Base-by-base conservation (phyloP, 1,139 yeast genomes). In the Insectozyma bohioensis region DNA sequence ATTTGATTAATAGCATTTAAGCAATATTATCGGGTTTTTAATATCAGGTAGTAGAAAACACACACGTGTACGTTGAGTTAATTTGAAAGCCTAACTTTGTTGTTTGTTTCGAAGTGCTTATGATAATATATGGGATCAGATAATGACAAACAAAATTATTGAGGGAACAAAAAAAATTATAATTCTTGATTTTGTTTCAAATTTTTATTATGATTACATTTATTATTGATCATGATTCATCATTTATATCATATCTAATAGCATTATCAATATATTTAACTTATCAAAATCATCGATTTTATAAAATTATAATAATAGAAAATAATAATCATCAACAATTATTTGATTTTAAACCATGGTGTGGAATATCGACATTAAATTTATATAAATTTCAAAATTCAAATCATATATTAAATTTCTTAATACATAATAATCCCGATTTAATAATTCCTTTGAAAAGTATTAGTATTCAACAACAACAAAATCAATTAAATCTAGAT, bases 301-400 rank as follows among this genome's bases (percentile, higher is more conserved):
- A 41, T 9, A 35, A 33, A 18, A 20, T 20, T 7, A 37, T 52
- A 13, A 12, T 31, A 6, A 31, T 31, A 4, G 22, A 34, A n/a
- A 38, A 34, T 14, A 17, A 25, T 26, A 33, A 16, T 4, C 25
- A 28, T 27, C 20, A 16, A 5, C 13, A 18, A 11, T 5, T 19
- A 12, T 22, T 18, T 6, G 34, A 26, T 4, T 9, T 40, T 26
- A 34, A 33, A 26, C 58, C 58, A 3, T 55, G 59, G 58, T 56
- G 61, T 41, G 61, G 61, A 2, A 43, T 43, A 11, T 47, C 43
- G 17, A 53, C 53, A 5, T 27, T 51, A 6, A 49, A 41, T 19
- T 35, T 37, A 24, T 36, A 30, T 4, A 39, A 36, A 14, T 11
- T 29, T 4, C 4, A 16, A 17, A 24, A n/a, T 18, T 11, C 12